Base-by-base conservation (phyloP, 2,329 filamentous ascomycete species). In the Curvularia sp. region DNA sequence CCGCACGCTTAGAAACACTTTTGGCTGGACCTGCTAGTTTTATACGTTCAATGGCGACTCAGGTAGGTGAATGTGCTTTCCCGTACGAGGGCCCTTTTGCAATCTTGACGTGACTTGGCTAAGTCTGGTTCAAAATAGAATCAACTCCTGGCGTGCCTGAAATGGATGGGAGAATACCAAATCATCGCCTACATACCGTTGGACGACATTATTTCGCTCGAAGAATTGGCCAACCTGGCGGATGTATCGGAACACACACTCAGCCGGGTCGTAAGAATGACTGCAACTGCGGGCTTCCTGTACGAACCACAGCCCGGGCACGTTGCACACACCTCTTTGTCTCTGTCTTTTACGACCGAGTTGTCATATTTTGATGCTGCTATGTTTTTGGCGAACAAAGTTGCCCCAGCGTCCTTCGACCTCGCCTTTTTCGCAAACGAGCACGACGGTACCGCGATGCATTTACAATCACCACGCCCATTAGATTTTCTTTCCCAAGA, bases 91-190 rank as follows among this genome's bases (percentile, higher is more conserved):
- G 7, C 13, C 15, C 7, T 28, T 22, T 39, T 50, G 8, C 22
- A 8, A 1, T 26, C 15, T 50, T 39, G 44, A 31, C n/a, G 10
- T n/a, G 12, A 47, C 18, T 20, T 22, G 15, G 44, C 44, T 47
- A 47, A 47, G 8, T 22, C 10, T 47, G 5, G 26, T 41, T 15
- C 28, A 18, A 9, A 22, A 10, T 43, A 65, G 63, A 62, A 53
- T 51, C 70, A 79, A 61, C 43, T 79, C 2, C 71, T 79, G 12
- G 74, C 77, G 3, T 81, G 79, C 48, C 57, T 81, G 6, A 73
- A 74, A 58, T 83, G 79, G 81, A 70, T 82, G 13, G 77, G 73
- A 5, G 77, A 82, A 12, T 79, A 79, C 57, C 79, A 82, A 50
- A 68, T 82, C 4, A 73, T 81, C 0, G 78, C 79, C 3, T 82